A percentile compares a stretch with the other conserved stretches of the same genome.
These are phyloP conservation scores for Zoysia pacifica DNA, from an alignment of 176 grass and related monocot genomes.

Conservation along the genomic window DNA sequence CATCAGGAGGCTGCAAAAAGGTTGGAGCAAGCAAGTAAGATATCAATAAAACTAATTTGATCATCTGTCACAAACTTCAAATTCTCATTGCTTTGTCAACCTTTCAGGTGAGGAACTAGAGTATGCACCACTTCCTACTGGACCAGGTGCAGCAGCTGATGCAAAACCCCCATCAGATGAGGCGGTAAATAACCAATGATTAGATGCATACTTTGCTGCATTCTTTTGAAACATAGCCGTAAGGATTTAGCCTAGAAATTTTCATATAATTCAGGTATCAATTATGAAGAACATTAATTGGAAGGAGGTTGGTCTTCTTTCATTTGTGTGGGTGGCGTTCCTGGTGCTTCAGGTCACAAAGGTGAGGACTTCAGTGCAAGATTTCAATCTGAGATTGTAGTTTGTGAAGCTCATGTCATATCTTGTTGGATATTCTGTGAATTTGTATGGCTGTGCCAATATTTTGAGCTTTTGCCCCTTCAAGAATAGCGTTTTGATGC, in stretches of 20 bases:
- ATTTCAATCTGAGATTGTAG: constrained; percentile 29
- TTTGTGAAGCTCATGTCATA: constrained; percentile 10
- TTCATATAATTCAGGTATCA: constrained; percentile 53
- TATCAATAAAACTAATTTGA: constrained; percentile 13
- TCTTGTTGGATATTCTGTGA: constrained; percentile 1
- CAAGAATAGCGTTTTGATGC: constrained; percentile 12
- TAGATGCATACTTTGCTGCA: not conserved
- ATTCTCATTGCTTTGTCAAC: constrained; percentile 22
- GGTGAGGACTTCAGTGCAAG: constrained; percentile 45
- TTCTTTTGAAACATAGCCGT: not conserved
- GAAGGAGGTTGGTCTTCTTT: constrained; percentile 85
- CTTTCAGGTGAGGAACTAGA: constrained; percentile 53
- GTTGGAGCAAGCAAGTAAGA: constrained; percentile 58
- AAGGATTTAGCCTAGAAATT: constrained; percentile 23
- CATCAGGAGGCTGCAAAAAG: constrained; percentile 65
- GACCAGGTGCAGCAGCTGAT: constrained; percentile 55
- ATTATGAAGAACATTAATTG: constrained; percentile 75
- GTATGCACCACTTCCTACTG: constrained; percentile 70
- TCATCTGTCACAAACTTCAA: constrained; percentile 24
- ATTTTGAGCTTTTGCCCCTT: not conserved
- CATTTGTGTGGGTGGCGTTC: constrained; percentile 80
- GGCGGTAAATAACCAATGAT: constrained; percentile 55
- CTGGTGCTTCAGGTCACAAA: constrained; percentile 77
- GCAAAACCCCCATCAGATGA: constrained; percentile 40
- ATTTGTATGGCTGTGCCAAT: not conserved